These are phyloP conservation scores for Serendipita sp. DNA, from an alignment of 1,284 basidiomycete species.

Conservation along the genomic window DNA sequence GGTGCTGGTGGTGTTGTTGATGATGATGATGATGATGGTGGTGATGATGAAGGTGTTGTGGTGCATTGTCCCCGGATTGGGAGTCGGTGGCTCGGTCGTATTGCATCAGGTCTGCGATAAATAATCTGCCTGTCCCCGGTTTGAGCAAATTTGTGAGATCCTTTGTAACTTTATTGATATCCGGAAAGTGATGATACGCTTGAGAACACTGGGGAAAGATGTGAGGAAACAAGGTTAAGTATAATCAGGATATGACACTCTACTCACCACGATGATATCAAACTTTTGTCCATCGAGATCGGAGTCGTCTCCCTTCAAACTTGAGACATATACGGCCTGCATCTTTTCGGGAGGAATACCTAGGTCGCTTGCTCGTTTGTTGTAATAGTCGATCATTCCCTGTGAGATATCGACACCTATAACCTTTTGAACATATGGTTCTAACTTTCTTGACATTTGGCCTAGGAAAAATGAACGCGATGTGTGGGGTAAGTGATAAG, in stretches of 20 bases:
- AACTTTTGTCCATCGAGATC: conserved; percentile 40
- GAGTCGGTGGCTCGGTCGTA: conserved; percentile 7
- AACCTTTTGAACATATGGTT: conserved; percentile 38
- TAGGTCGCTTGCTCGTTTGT: conserved; percentile 37
- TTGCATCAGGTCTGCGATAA: conserved; percentile 41
- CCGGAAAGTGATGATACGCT: conserved; percentile 53
- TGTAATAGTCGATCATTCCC: conserved; percentile 48
- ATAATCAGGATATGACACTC: too few relatives aligned
- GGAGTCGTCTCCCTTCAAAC: conserved; percentile 28
- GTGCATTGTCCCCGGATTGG: background rate
- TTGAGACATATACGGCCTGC: conserved; percentile 11
- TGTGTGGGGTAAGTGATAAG: background rate
- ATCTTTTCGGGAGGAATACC: conserved; percentile 34
- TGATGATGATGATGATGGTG: background rate
- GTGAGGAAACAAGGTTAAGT: conserved; percentile 12
- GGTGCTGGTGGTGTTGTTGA: background rate
- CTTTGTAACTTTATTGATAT: conserved; percentile 34
- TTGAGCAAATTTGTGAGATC: conserved; percentile 41
- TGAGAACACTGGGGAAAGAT: conserved; percentile 36
- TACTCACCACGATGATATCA: conserved; percentile 44
- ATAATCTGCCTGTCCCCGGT: conserved; percentile 38
- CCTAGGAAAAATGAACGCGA: conserved; percentile 25
- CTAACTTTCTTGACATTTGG: conserved; percentile 39
- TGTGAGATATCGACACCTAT: conserved; percentile 59
- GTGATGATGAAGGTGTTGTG: background rate